A percentile compares a stretch with the other conserved stretches of the same genome.
Conservation (phyloP, 805 yeast genomes). For the Wickerhamiella cacticola region DNA sequence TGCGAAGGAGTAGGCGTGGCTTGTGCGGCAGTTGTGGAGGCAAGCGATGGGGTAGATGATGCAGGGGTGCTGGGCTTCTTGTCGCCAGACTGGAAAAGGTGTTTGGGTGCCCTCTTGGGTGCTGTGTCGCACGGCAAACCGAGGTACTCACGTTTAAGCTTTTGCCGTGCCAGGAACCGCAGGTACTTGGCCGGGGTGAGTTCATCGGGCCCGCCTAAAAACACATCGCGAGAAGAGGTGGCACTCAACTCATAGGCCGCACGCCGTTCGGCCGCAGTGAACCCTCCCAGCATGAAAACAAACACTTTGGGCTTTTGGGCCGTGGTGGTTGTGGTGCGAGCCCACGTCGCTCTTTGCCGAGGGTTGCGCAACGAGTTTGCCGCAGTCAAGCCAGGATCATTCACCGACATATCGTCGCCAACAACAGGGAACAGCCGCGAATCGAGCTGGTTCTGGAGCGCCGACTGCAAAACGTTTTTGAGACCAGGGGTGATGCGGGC, state of each 20-base stretch:
- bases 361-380: slow-evolving; percentile 55
- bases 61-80: slow-evolving; percentile 13
- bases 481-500: slow-evolving; percentile 62
- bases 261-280: slow-evolving; percentile 70
- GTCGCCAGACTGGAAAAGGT: slow-evolving; percentile 25
- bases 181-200: slow-evolving; percentile 34
- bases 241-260: slow-evolving; percentile 59
- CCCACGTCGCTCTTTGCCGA: slow-evolving; percentile 68
- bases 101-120: slow-evolving; percentile 24
- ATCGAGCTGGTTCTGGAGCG: slow-evolving; percentile 39
- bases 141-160: slow-evolving; percentile 24
- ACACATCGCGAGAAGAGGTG: slow-evolving; percentile 49
- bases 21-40: background rate
- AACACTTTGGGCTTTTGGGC: slow-evolving; percentile 55
- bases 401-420: slow-evolving; percentile 33
- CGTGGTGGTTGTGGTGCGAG: slow-evolving; percentile 34
- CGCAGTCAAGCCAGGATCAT: slow-evolving; percentile 21
- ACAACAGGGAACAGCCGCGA: slow-evolving; percentile 57
- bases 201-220: slow-evolving; percentile 69
- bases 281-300: slow-evolving; percentile 80
- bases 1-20: background rate
- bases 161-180: slow-evolving; percentile 24
- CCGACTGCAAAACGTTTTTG: slow-evolving; percentile 43
- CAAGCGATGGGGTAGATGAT: background rate
- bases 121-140: slow-evolving; percentile 27